These are phyloP conservation scores for Paramecium biaurelia DNA, from an alignment of 73 alveolate genomes.

Conservation along the genomic window DNA sequence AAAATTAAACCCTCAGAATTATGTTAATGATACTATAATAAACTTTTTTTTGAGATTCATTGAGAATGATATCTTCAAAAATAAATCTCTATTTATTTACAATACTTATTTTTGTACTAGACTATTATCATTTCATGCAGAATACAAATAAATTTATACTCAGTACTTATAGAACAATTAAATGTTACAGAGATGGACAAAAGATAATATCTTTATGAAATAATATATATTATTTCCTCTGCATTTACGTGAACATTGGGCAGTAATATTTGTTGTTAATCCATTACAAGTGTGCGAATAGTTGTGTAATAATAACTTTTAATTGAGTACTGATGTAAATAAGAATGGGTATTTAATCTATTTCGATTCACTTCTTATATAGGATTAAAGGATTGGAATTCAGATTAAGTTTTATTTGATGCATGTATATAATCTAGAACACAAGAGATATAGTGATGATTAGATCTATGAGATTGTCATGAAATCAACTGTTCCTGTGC, in stretches of 20 bases:
- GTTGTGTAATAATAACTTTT: neutral
- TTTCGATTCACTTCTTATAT: neutral
- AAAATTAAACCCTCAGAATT: neutral
- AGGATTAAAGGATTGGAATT: slow-evolving; percentile 20
- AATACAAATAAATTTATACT: neutral
- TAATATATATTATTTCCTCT: neutral
- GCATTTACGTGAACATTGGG: slow-evolving; percentile 51
- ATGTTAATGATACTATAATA: slow-evolving; percentile 44
- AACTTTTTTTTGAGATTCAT: slow-evolving; percentile 36
- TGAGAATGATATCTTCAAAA: slow-evolving; percentile 29
- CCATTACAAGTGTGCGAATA: slow-evolving; percentile 29
- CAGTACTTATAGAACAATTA: neutral
- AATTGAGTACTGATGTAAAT: neutral
- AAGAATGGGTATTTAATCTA: slow-evolving; percentile 16
- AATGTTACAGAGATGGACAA: neutral
- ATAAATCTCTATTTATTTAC: neutral
- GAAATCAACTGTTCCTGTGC: neutral
- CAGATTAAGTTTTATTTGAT: neutral
- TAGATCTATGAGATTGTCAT: neutral
- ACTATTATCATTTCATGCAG: neutral
- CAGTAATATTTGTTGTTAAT: slow-evolving; percentile 42
- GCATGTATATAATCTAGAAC: neutral
- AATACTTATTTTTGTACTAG: slow-evolving; percentile 27
- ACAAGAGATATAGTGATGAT: neutral
- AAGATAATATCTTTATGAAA: slow-evolving; percentile 13